Conservation (phyloP, 192 early-diverging fungal genomes). For the Geranomyces michiganensis region DNA sequence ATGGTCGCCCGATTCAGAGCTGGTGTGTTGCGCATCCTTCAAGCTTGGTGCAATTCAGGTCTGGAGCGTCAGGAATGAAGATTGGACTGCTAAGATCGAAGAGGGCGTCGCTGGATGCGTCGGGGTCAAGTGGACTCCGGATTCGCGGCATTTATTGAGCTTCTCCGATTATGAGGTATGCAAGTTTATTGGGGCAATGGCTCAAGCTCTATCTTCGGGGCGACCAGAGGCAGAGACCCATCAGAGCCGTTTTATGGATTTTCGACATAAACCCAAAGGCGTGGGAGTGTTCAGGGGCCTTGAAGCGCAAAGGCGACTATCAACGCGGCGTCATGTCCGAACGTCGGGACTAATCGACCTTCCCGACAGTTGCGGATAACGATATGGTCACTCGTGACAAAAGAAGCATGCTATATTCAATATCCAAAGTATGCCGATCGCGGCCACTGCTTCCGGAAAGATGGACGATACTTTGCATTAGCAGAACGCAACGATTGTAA, state of each 20-base stretch:
- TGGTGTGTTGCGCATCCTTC: slow-evolving; percentile 59
- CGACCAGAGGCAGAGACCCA: no score
- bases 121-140: slow-evolving; percentile 55
- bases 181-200: neutral
- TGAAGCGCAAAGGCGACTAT: no score
- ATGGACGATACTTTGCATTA: slow-evolving; percentile 66
- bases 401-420: slow-evolving; percentile 63
- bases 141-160: slow-evolving; percentile 51
- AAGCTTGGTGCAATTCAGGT: slow-evolving; percentile 53
- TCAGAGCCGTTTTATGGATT: no score
- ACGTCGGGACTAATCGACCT: neutral
- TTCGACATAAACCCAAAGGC: no score
- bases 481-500: slow-evolving; percentile 62
- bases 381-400: slow-evolving; percentile 67
- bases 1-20: slow-evolving; percentile 71
- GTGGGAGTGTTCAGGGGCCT: no score
- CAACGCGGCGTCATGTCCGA: neutral
- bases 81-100: slow-evolving; percentile 59
- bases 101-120: slow-evolving; percentile 53
- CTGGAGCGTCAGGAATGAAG: slow-evolving; percentile 58
- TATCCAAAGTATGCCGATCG: slow-evolving; percentile 67
- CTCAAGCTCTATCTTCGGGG: no score
- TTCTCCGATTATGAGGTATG: slow-evolving; percentile 59
- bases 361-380: slow-evolving; percentile 58
- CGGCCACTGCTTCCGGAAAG: slow-evolving; percentile 62